phyloP scores from a whole-genome alignment of 176 grass and related monocot genomes.

The Oryza punctata region DNA sequence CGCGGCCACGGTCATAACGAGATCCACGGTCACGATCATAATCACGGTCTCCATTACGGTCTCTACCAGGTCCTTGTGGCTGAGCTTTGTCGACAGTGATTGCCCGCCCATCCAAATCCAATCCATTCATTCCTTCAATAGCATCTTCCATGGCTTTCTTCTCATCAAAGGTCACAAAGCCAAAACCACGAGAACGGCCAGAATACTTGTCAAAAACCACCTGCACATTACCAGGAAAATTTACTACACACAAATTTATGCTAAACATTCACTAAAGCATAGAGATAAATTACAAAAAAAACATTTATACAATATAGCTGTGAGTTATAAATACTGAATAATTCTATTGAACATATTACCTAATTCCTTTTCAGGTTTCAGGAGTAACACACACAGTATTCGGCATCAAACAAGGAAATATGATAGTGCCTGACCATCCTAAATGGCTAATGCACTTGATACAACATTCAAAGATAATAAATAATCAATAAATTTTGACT shows the following conservation, averaged over 20 bases:
- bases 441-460: not conserved
- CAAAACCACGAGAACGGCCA: conserved; percentile 91
- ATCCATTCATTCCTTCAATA: conserved; percentile 96
- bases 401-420: not conserved
- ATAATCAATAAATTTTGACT: not conserved
- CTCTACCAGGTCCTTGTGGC: conserved; percentile 70
- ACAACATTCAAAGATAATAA: not conserved
- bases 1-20: conserved; percentile 57
- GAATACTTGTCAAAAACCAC: conserved; percentile 90
- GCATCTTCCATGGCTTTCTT: conserved; percentile 96
- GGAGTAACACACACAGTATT: not conserved
- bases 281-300: not conserved
- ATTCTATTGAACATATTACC: not conserved
- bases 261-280: not conserved
- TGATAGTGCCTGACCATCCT: not conserved
- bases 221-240: conserved; percentile 42
- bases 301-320: not conserved
- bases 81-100: conserved; percentile 94
- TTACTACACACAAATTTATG: not conserved
- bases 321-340: not conserved
- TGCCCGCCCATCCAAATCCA: conserved; percentile 70
- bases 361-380: not conserved
- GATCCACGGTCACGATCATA: conserved; percentile 63
- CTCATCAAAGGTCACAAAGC: conserved; percentile 96
- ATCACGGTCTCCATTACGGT: conserved; percentile 58